A percentile compares a stretch with the other conserved stretches of the same genome.
phyloP scores from a whole-genome alignment of 1,139 yeast genomes.

The Kodamaea plutei region DNA sequence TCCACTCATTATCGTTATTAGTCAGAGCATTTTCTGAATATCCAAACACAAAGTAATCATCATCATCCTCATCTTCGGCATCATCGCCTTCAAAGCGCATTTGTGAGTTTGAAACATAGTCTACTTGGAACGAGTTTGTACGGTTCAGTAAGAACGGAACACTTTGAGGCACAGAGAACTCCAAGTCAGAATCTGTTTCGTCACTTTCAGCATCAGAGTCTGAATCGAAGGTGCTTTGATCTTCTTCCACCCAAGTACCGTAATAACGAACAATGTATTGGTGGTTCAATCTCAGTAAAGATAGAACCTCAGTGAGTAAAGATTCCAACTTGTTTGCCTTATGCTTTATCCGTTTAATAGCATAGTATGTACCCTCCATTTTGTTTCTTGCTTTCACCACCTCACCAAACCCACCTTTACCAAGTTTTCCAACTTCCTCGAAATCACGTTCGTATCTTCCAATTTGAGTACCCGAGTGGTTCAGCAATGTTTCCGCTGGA shows the following conservation, averaged over 20 bases:
- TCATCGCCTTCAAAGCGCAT: constrained; percentile 40
- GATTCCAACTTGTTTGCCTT: constrained; percentile 74
- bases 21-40: constrained; percentile 2
- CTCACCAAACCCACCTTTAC: constrained; percentile 96
- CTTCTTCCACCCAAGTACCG: constrained; percentile 93
- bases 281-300: constrained; percentile 87
- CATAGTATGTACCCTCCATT: constrained; percentile 92
- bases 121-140: constrained; percentile 43
- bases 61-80: constrained; percentile 7
- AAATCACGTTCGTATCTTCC: constrained; percentile 61
- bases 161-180: constrained; percentile 5
- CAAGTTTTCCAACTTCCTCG: constrained; percentile 89
- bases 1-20: constrained; percentile 1
- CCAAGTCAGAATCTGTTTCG: constrained; percentile 7
- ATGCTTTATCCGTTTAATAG: constrained; percentile 86
- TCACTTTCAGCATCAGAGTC: constrained; percentile 4
- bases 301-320: constrained; percentile 83
- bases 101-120: constrained; percentile 62
- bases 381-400: constrained; percentile 93
- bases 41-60: constrained; percentile 4
- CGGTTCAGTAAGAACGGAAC: constrained; percentile 3
- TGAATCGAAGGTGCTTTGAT: constrained; percentile 15
- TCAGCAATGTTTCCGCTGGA: neutral
- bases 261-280: constrained; percentile 94
- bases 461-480: constrained; percentile 12